Conservation (phyloP, 139 green algal genomes). For the Ulvella scutata region DNA sequence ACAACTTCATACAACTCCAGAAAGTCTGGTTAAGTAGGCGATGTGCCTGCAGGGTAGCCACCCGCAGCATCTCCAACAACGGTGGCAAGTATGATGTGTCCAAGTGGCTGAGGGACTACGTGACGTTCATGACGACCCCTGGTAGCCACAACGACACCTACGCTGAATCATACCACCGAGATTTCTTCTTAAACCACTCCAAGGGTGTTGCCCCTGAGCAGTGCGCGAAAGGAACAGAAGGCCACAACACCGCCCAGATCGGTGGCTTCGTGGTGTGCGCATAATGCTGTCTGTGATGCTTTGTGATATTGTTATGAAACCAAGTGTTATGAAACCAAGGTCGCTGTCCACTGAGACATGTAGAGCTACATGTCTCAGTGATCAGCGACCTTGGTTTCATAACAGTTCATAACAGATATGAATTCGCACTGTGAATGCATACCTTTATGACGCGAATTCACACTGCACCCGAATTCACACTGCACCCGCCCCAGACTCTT, state of each 20-base stretch:
- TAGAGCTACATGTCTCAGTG: too few species aligned
- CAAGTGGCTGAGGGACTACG: slow-evolving; percentile 25
- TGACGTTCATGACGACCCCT: slow-evolving; percentile 51
- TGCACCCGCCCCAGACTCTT: neutral
- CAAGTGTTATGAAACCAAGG: too few species aligned
- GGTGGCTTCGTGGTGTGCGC: slow-evolving; percentile 42
- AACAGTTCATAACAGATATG: too few species aligned
- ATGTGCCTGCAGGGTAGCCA: slow-evolving; percentile 15
- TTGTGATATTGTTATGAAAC: too few species aligned
- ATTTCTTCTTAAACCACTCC: slow-evolving; percentile 42
- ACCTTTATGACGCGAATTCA: too few species aligned
- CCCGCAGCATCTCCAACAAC: slow-evolving; percentile 19
- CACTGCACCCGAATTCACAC: too few species aligned
- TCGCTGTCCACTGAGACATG: too few species aligned
- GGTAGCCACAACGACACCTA: slow-evolving; percentile 49
- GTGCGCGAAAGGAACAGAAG: slow-evolving; percentile 34
- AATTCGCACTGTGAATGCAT: too few species aligned
- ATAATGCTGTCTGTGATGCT: slow-evolving; percentile 40
- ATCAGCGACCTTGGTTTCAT: too few species aligned
- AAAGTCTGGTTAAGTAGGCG: too few species aligned
- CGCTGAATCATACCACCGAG: slow-evolving; percentile 35
- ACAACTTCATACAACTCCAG: too few species aligned
- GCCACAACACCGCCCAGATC: slow-evolving; percentile 43
- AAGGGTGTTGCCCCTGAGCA: slow-evolving; percentile 26
- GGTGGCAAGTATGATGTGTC: slow-evolving; percentile 4